Evolutionary conservation across 2,329 filamentous ascomycete species (phyloP).

Genomic region (Epichloe aotearoae): DNA sequence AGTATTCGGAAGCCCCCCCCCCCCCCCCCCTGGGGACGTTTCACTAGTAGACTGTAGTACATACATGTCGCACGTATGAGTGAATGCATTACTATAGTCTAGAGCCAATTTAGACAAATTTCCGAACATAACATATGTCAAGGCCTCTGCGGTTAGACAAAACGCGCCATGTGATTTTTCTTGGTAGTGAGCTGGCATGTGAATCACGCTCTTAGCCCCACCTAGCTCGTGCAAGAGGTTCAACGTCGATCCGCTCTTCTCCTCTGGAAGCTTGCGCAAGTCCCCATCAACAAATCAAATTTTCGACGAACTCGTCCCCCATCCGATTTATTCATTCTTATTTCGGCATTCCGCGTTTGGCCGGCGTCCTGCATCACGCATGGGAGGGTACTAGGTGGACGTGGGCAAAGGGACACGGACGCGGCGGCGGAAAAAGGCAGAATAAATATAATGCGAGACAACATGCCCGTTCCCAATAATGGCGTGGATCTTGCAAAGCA

Average conservation of each 20-base stretch:
- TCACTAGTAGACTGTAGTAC: too few relatives aligned
- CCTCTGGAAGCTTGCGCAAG: neutral
- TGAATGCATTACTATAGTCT: too few relatives aligned
- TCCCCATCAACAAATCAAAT: neutral
- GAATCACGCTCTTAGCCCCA: neutral
- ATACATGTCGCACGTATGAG: too few relatives aligned
- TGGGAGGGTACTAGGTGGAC: neutral
- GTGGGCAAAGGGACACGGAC: neutral
- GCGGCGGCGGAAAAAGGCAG: neutral
- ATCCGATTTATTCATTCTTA: neutral
- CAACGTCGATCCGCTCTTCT: neutral
- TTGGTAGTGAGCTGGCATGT: neutral
- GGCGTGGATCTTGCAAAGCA: constrained; percentile 1
- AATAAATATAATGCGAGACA: neutral
- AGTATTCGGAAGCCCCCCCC: too few relatives aligned
- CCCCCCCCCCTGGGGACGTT: too few relatives aligned
- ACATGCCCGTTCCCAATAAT: constrained; percentile 7
- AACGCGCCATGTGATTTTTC: neutral
- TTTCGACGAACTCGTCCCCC: neutral
- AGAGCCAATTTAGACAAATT: neutral
- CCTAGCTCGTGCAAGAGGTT: neutral
- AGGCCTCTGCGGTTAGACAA: neutral
- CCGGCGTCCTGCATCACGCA: constrained; percentile 4
- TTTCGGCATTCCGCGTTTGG: neutral
- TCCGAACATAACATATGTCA: neutral